Evolutionary conservation across 768 basidiomycete genomes (phyloP).

Genomic region (Dioszegia crocea): DNA sequence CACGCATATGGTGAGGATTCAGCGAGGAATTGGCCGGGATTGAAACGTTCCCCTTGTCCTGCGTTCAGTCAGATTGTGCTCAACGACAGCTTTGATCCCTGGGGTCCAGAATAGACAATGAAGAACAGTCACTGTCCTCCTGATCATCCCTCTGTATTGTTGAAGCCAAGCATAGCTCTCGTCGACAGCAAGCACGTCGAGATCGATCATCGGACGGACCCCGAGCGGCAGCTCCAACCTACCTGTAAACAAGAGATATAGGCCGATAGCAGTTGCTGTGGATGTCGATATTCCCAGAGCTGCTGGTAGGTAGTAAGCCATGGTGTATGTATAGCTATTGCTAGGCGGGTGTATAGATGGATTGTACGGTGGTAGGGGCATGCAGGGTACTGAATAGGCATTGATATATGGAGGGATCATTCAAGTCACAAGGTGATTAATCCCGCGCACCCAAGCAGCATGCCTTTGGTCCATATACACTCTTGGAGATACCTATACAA

Average conservation of each 20-base stretch:
- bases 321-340: slow-evolving; percentile 12
- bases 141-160: neutral
- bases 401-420: too few relatives aligned
- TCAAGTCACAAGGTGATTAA: too few relatives aligned
- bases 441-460: too few relatives aligned
- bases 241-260: slow-evolving; percentile 91
- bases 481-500: too few relatives aligned
- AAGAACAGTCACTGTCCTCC: too few relatives aligned
- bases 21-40: slow-evolving; percentile 87
- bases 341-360: neutral
- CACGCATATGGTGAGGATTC: slow-evolving; percentile 90
- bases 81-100: neutral
- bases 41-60: slow-evolving; percentile 89
- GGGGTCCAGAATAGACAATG: too few relatives aligned
- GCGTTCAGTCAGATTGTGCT: slow-evolving; percentile 6
- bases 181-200: too few relatives aligned
- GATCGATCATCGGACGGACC: too few relatives aligned
- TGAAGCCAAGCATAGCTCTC: too few relatives aligned
- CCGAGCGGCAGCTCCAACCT: neutral
- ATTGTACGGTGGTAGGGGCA: neutral
- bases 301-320: slow-evolving; percentile 45
- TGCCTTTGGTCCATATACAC: too few relatives aligned
- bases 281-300: slow-evolving; percentile 32
- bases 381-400: too few relatives aligned
- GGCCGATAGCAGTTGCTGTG: slow-evolving; percentile 58